Conservation (phyloP, 371 early-diverging fungal genomes). For the Mucor sp. region DNA sequence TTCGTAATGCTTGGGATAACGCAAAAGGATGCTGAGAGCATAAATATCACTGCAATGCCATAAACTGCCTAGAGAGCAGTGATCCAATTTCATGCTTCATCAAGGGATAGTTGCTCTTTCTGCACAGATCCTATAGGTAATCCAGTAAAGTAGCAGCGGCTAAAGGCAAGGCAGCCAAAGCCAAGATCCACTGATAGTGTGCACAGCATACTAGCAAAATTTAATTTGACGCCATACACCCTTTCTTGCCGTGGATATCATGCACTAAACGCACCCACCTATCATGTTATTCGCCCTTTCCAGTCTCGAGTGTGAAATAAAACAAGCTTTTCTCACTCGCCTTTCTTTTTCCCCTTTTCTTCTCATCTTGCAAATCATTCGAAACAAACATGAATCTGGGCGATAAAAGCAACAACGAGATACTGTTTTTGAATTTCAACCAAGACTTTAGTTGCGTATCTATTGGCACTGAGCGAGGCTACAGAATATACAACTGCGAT, state of each 20-base stretch:
- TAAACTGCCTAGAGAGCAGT: too few species aligned
- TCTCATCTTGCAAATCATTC: background rate
- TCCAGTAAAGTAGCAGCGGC: too few species aligned
- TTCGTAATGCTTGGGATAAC: too few species aligned
- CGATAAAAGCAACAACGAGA: constrained; percentile 43
- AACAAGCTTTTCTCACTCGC: background rate
- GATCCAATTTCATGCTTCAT: too few species aligned
- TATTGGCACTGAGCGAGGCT: constrained; percentile 83
- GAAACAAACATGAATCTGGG: constrained; percentile 19
- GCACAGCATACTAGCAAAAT: too few species aligned
- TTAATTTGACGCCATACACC: background rate
- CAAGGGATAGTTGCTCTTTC: too few species aligned
- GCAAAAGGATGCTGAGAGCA: too few species aligned
- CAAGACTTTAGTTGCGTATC: constrained; percentile 93
- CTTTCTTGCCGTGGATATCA: background rate
- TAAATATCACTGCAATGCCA: too few species aligned
- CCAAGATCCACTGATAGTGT: too few species aligned
- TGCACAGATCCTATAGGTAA: too few species aligned
- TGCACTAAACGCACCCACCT: background rate
- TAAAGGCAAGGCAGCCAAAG: too few species aligned
- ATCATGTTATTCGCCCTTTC: background rate
- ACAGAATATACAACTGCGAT: constrained; percentile 91
- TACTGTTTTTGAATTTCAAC: constrained; percentile 86
- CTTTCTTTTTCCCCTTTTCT: constrained; percentile 1
- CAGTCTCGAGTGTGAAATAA: background rate